phyloP scores from a whole-genome alignment of 1,284 basidiomycete genomes.

The Mycena citricolor region DNA sequence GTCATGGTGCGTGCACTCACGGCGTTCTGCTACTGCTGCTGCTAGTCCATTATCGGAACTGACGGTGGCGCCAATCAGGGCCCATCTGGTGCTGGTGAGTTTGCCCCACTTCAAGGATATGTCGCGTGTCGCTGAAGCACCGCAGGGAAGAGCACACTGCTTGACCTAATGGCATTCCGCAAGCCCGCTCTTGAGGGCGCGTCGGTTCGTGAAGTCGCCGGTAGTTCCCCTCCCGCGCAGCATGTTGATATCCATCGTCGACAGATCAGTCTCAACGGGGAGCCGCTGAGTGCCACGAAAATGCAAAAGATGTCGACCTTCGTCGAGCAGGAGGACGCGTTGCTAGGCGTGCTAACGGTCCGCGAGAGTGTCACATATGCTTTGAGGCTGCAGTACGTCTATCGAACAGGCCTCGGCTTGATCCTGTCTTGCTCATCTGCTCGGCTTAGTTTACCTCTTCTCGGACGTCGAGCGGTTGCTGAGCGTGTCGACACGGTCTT shows the following conservation, averaged over 20 bases:
- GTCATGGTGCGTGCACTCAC: conserved; percentile 38
- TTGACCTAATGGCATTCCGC: conserved; percentile 42
- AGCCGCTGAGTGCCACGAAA: conserved; percentile 23
- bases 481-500: conserved; percentile 57
- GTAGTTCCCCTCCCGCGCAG: background rate
- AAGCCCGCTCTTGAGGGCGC: conserved; percentile 32
- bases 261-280: conserved; percentile 35
- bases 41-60: too few relatives aligned
- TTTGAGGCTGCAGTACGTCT: conserved; percentile 48
- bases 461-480: conserved; percentile 40
- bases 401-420: too few relatives aligned
- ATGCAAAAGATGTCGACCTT: conserved; percentile 47
- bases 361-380: conserved; percentile 64
- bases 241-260: background rate
- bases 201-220: conserved; percentile 34
- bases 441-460: conserved; percentile 51
- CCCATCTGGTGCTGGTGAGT: conserved; percentile 50
- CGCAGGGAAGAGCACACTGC: conserved; percentile 41
- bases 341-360: conserved; percentile 62
- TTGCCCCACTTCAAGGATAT: conserved; percentile 27
- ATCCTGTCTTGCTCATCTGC: too few relatives aligned
- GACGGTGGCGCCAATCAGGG: conserved; percentile 41
- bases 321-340: conserved; percentile 63
- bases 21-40: conserved; percentile 1
- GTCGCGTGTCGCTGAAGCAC: too few relatives aligned